Conservation (phyloP, 129 eudicot species). For the Glebionis coronaria region DNA sequence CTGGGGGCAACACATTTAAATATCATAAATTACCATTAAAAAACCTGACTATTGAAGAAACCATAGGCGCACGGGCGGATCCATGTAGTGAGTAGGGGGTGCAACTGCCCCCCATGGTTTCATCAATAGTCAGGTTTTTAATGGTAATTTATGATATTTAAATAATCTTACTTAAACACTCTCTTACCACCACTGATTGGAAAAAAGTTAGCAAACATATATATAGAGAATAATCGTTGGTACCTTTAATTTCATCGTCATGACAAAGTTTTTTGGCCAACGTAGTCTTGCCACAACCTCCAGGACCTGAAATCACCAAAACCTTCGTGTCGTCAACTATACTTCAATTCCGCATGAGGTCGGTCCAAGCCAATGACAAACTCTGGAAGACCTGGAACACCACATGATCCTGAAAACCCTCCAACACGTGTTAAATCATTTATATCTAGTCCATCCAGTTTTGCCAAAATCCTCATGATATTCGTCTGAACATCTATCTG, state of each 20-base stretch:
- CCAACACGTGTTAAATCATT: neutral
- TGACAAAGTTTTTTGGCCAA: constrained; percentile 49
- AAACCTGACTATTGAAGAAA: no score
- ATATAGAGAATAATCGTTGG: neutral
- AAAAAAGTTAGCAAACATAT: neutral
- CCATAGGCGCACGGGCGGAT: no score
- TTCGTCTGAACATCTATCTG: constrained; percentile 1
- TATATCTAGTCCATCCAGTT: neutral
- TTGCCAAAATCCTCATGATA: neutral
- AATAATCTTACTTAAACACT: neutral
- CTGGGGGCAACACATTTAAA: no score
- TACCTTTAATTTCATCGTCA: constrained; percentile 38
- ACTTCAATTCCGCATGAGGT: neutral
- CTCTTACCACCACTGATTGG: no score
- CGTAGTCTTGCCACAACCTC: constrained; percentile 48
- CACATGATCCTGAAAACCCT: constrained; percentile 21
- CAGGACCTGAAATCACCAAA: constrained; percentile 40
- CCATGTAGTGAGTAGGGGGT: no score
- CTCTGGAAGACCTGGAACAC: constrained; percentile 1
- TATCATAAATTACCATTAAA: no score
- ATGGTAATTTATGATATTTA: no score
- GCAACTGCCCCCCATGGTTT: no score
- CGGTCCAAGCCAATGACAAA: neutral
- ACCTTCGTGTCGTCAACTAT: constrained; percentile 13
- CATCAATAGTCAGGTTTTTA: no score